phyloP scores from a whole-genome alignment of 768 basidiomycete species.

The Calocybe gangraenosa region DNA sequence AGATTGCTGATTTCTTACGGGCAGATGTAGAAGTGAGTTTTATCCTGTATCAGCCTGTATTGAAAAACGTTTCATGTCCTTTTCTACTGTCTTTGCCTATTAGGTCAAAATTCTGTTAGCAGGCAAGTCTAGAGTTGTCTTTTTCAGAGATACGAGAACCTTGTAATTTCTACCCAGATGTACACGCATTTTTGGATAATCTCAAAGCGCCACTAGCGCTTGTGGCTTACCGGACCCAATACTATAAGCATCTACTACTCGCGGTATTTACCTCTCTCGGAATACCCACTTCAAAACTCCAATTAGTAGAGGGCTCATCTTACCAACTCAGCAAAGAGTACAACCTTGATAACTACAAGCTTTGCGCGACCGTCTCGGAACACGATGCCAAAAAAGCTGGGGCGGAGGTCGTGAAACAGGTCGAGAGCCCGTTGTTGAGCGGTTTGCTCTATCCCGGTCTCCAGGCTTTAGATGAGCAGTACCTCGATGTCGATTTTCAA shows the following conservation, averaged over 20 bases:
- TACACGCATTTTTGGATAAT: conserved; percentile 97
- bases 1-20: conserved; percentile 93
- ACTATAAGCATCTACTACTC: conserved; percentile 80
- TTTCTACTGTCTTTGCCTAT: background rate
- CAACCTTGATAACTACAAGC: conserved; percentile 90
- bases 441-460: conserved; percentile 94
- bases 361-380: conserved; percentile 88
- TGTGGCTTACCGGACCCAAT: conserved; percentile 81
- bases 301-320: conserved; percentile 84
- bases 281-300: conserved; percentile 81
- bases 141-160: background rate
- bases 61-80: background rate
- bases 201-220: conserved; percentile 93
- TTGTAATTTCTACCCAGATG: conserved; percentile 44
- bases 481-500: conserved; percentile 94
- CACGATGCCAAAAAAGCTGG: conserved; percentile 99
- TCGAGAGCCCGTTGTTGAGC: conserved; percentile 85
- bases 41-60: conserved; percentile 3
- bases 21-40: conserved; percentile 79
- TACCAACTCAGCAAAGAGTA: conserved; percentile 92
- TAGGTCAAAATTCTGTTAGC: conserved; percentile 80
- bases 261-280: conserved; percentile 86
- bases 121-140: conserved; percentile 35
- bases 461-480: conserved; percentile 96
- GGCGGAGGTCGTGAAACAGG: conserved; percentile 98